These are phyloP conservation scores for Hygrophorus pudorinus DNA, from an alignment of 768 basidiomycete species.

Conservation along the genomic window DNA sequence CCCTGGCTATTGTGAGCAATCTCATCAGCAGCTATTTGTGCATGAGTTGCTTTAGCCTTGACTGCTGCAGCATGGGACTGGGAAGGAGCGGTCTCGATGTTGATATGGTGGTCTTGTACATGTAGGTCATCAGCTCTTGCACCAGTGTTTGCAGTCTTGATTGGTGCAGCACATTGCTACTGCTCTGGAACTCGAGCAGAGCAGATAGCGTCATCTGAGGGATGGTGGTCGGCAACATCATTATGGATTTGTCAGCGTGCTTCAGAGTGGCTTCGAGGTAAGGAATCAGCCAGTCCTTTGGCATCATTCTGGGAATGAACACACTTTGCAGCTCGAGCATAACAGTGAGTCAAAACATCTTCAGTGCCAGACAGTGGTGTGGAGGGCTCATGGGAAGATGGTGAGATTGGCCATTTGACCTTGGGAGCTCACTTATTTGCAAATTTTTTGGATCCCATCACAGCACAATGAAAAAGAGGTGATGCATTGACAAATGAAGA, in stretches of 20 bases:
- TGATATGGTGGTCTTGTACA: not conserved
- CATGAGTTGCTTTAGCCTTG: not conserved
- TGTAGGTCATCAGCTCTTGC: not conserved
- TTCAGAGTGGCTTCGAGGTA: not conserved
- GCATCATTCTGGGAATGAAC: not conserved
- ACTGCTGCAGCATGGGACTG: no score
- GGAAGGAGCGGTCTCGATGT: no score
- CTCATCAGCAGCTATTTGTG: not conserved
- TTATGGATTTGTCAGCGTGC: not conserved
- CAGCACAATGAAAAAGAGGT: not conserved
- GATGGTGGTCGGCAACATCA: not conserved
- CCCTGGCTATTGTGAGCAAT: no score
- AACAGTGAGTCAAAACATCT: slow-evolving; percentile 22
- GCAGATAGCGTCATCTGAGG: not conserved
- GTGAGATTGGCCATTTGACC: not conserved
- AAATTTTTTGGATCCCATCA: no score
- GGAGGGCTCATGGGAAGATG: not conserved
- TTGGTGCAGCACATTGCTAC: not conserved
- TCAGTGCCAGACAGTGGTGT: slow-evolving; percentile 1
- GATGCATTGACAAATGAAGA: not conserved
- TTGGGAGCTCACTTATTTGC: not conserved
- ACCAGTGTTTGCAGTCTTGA: not conserved
- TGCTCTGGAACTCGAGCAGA: not conserved
- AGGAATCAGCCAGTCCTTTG: not conserved
- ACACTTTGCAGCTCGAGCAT: not conserved